A percentile compares a stretch with the other conserved stretches of the same genome.
Evolutionary conservation across 2,329 filamentous ascomycete genomes (phyloP).

Genomic region (Stachybotrys chartarum): DNA sequence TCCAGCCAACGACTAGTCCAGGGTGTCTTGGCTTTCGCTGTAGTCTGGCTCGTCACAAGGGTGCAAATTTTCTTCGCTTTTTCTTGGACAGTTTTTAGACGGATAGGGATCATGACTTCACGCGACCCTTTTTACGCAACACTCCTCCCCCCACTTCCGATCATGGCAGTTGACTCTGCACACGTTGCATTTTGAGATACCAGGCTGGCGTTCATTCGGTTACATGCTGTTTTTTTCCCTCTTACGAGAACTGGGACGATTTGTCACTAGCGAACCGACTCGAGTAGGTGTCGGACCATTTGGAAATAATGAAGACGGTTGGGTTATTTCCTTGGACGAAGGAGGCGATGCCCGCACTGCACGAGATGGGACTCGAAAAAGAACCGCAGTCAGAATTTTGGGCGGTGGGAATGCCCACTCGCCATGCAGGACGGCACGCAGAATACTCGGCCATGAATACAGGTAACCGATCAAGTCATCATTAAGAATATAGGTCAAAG

Average conservation of each 20-base stretch:
- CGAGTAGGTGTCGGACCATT: background rate
- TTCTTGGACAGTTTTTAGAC: conserved; percentile 16
- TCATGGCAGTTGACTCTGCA: conserved; percentile 11
- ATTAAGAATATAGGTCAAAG: no score
- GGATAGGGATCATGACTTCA: conserved; percentile 19
- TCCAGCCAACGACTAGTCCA: conserved; percentile 20
- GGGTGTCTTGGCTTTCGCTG: background rate
- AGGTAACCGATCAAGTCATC: no score
- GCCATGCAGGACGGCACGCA: no score
- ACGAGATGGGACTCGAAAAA: background rate
- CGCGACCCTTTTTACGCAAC: conserved; percentile 13
- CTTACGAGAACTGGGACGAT: background rate
- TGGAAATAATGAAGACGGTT: background rate
- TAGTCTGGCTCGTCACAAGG: background rate
- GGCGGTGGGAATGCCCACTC: no score
- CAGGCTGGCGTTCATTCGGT: conserved; percentile 25
- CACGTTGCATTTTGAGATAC: conserved; percentile 29
- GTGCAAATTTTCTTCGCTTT: background rate
- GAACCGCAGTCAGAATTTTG: background rate
- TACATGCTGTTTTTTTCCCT: background rate
- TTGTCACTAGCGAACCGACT: background rate
- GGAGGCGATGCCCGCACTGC: background rate
- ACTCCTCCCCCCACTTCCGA: conserved; percentile 15
- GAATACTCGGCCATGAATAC: no score
- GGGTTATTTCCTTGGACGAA: background rate